These are phyloP conservation scores for Cadophora malorum DNA, from an alignment of 2,329 filamentous ascomycete species.

Conservation along the genomic window DNA sequence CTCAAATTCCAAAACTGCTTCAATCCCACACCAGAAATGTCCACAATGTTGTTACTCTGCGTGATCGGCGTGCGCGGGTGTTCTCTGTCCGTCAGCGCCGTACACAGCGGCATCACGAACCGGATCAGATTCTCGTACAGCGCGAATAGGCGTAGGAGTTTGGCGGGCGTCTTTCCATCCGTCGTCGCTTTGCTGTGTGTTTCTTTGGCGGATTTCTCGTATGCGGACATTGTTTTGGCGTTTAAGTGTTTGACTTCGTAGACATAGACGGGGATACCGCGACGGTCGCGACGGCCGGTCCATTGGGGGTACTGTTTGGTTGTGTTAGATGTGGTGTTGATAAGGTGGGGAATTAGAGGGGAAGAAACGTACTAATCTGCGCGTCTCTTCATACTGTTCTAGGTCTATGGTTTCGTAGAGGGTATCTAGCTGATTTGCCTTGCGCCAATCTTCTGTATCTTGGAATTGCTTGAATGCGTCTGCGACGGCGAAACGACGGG, in stretches of 20 bases:
- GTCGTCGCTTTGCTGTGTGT: conserved; percentile 66
- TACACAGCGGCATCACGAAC: conserved; percentile 86
- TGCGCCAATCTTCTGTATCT: conserved; percentile 87
- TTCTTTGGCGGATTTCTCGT: conserved; percentile 68
- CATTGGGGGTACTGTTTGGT: conserved; percentile 82
- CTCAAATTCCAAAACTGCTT: conserved; percentile 97
- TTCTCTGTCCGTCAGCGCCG: conserved; percentile 73
- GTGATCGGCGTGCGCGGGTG: conserved; percentile 85
- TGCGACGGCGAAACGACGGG: conserved; percentile 77
- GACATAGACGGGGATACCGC: conserved; percentile 90
- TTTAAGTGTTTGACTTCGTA: conserved; percentile 87
- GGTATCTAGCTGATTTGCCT: conserved; percentile 76
- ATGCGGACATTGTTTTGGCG: conserved; percentile 78
- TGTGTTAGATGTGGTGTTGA: conserved; percentile 20
- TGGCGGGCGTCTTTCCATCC: conserved; percentile 71
- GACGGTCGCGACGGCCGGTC: conserved; percentile 87
- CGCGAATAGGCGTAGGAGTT: conserved; percentile 85
- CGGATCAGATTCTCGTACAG: conserved; percentile 91
- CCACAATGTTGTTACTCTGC: conserved; percentile 92
- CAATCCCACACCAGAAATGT: conserved; percentile 85
- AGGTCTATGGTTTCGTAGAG: conserved; percentile 89
- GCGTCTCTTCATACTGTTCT: conserved; percentile 81
- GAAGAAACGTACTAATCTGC: conserved; percentile 66
- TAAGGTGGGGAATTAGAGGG: conserved; percentile 22
- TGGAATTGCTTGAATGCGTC: conserved; percentile 86